These are phyloP conservation scores for Teratosphaeria epicoccoides DNA, from an alignment of 2,329 filamentous ascomycete species.

Conservation along the genomic window DNA sequence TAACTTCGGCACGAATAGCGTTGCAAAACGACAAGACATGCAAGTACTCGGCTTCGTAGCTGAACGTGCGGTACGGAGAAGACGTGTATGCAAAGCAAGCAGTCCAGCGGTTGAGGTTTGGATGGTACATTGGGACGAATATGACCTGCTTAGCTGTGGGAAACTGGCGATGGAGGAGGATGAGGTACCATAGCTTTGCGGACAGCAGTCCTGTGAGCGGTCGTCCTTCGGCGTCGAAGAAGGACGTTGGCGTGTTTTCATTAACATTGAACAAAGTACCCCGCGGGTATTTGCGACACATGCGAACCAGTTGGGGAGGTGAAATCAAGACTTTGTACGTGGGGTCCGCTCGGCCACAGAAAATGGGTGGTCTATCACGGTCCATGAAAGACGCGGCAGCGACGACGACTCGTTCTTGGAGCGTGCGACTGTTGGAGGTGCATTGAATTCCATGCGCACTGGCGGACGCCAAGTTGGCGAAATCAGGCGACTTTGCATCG, in stretches of 20 bases:
- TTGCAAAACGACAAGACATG: conserved; percentile 28
- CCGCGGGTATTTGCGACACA: conserved; percentile 13
- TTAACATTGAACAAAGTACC: conserved; percentile 14
- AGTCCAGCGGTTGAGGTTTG: conserved; percentile 24
- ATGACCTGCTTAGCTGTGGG: conserved; percentile 37
- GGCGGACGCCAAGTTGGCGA: background rate
- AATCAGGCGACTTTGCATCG: background rate
- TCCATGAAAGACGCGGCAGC: conserved; percentile 12
- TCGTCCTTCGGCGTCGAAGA: conserved; percentile 13
- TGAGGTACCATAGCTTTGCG: conserved; percentile 10
- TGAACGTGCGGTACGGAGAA: conserved; percentile 29
- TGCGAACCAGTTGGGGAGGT: conserved; percentile 10
- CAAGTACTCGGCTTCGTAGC: conserved; percentile 28
- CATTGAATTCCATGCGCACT: conserved; percentile 9
- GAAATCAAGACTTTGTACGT: conserved; percentile 10
- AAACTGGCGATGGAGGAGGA: conserved; percentile 26
- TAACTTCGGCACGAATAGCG: conserved; percentile 29
- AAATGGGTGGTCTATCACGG: conserved; percentile 4
- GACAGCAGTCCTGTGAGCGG: conserved; percentile 9
- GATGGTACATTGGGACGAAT: conserved; percentile 42
- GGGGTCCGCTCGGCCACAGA: conserved; percentile 13
- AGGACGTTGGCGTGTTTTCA: conserved; percentile 9
- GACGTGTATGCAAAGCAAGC: conserved; percentile 33
- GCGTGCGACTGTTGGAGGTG: background rate
- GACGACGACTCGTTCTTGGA: conserved; percentile 10